phyloP scores from a whole-genome alignment of 176 grass and related monocot genomes.

The Zoysia pacifica region DNA sequence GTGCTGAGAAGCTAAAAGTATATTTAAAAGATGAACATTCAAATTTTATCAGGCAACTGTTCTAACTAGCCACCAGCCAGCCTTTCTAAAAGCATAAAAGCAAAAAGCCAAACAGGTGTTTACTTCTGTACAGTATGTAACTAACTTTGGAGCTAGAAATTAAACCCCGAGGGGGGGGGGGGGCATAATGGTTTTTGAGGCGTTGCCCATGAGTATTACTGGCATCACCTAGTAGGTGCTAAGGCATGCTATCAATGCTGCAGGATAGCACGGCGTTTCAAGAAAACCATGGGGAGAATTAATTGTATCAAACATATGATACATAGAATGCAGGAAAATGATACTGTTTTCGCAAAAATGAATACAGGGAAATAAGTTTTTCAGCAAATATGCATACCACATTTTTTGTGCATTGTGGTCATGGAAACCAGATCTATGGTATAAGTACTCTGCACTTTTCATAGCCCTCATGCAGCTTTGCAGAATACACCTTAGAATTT shows the following conservation, averaged over 20 bases:
- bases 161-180: background rate
- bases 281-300: background rate
- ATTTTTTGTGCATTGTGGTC: background rate
- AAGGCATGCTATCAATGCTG: background rate
- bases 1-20: too few relatives aligned
- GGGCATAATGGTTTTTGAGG: background rate
- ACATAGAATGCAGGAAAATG: background rate
- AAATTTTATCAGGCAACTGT: too few relatives aligned
- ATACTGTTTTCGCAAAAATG: too few relatives aligned
- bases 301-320: background rate
- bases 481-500: conserved; percentile 13
- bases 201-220: background rate
- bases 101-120: too few relatives aligned
- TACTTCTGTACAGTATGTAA: background rate
- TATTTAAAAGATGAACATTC: too few relatives aligned
- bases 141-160: background rate
- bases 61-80: too few relatives aligned
- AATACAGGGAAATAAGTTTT: too few relatives aligned
- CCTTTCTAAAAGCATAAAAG: too few relatives aligned
- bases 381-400: background rate
- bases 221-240: background rate
- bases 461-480: background rate
- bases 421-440: background rate
- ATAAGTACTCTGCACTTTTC: background rate
- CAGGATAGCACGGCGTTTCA: background rate